These are phyloP conservation scores for Clarireedia sp. DNA, from an alignment of 2,329 filamentous ascomycete genomes.

Conservation along the genomic window DNA sequence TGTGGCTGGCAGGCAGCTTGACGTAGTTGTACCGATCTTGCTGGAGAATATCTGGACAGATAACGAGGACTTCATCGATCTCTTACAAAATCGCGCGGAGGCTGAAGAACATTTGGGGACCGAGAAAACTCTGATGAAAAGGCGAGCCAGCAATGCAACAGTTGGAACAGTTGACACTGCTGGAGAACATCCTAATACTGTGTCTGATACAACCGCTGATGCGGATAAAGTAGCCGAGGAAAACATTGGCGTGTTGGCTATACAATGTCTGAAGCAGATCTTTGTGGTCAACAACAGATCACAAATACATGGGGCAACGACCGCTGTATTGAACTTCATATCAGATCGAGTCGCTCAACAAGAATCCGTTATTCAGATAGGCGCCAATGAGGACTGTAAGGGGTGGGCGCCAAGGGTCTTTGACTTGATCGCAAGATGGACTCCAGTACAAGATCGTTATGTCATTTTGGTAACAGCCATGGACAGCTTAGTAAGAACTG, in stretches of 20 bases:
- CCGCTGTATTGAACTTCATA: conserved; percentile 68
- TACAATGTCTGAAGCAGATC: conserved; percentile 80
- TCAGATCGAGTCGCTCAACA: conserved; percentile 47
- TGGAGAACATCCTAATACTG: conserved; percentile 58
- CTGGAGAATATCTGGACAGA: conserved; percentile 79
- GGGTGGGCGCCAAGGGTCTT: conserved; percentile 82
- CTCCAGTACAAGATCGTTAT: conserved; percentile 90
- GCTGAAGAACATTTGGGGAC: conserved; percentile 61
- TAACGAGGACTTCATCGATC: conserved; percentile 59
- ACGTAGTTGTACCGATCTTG: conserved; percentile 74
- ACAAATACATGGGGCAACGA: conserved; percentile 72
- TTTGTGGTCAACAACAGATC: conserved; percentile 74
- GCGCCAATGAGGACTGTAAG: conserved; percentile 37
- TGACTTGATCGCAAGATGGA: conserved; percentile 73
- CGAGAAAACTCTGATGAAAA: conserved; percentile 50
- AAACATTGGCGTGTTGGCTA: conserved; percentile 74
- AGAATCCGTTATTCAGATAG: conserved; percentile 43
- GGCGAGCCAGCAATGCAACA: conserved; percentile 73
- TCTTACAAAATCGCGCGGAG: conserved; percentile 59
- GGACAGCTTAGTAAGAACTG: conserved; percentile 63
- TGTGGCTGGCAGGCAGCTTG: conserved; percentile 67
- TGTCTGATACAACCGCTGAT: conserved; percentile 75
- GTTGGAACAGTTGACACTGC: conserved; percentile 61
- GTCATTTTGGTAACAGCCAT: conserved; percentile 77
- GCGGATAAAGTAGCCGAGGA: conserved; percentile 86